These are phyloP conservation scores for Leonotis leonurus DNA, from an alignment of 257 asterid species.

Conservation along the genomic window DNA sequence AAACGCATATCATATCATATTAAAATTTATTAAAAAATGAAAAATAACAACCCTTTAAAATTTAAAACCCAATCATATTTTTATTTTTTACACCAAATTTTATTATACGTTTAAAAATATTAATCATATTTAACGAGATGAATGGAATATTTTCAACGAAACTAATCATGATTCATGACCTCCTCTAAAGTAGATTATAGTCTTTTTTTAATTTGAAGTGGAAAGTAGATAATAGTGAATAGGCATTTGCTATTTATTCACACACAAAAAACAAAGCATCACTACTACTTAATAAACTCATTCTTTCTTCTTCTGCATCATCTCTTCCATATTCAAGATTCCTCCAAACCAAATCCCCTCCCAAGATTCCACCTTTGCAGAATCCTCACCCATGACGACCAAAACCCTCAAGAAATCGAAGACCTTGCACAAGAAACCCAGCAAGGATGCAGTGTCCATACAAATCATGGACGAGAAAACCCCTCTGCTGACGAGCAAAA, in stretches of 20 bases:
- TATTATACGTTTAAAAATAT: too few relatives aligned
- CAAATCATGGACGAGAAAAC: constrained; percentile 21
- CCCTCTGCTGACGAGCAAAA: constrained; percentile 29
- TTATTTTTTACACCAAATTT: too few relatives aligned
- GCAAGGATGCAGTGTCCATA: constrained; percentile 22
- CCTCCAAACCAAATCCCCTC: background rate
- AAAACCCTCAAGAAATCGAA: constrained; percentile 10
- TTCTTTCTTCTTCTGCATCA: background rate
- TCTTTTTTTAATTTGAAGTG: too few relatives aligned
- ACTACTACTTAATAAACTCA: too few relatives aligned
- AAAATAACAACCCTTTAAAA: too few relatives aligned
- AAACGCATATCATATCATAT: too few relatives aligned
- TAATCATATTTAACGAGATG: too few relatives aligned
- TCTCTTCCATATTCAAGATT: background rate
- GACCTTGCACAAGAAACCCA: constrained; percentile 6
- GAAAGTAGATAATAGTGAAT: too few relatives aligned
- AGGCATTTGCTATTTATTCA: background rate
- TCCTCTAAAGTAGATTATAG: too few relatives aligned
- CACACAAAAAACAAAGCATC: background rate
- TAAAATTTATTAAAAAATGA: too few relatives aligned
- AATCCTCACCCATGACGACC: constrained; percentile 17
- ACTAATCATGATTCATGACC: background rate
- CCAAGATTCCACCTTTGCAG: background rate
- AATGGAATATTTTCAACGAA: too few relatives aligned
- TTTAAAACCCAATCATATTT: too few relatives aligned